Percentiles rank a stretch among this genome's conserved stretches.
phyloP scores from a whole-genome alignment of 768 basidiomycete genomes.

The Cyathus striatus region DNA sequence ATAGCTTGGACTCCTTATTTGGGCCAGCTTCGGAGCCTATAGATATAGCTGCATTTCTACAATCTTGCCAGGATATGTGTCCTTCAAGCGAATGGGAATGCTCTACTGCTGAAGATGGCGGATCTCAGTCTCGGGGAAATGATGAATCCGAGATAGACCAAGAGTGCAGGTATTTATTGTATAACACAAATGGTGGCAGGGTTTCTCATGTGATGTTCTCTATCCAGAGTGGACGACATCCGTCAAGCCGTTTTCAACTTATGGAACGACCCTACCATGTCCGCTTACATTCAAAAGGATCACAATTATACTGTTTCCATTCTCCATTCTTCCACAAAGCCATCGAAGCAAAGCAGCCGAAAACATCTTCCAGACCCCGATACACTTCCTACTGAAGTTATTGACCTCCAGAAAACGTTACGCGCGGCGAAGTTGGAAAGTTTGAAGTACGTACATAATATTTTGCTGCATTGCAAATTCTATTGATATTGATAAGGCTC shows the following conservation, averaged over 20 bases:
- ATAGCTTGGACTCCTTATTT: slow-evolving; percentile 45
- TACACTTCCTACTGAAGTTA: slow-evolving; percentile 40
- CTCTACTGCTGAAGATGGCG: no score
- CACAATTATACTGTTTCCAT: slow-evolving; percentile 42
- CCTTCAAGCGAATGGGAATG: no score
- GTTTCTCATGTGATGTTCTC: no score
- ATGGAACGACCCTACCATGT: slow-evolving; percentile 52
- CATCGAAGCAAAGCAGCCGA: slow-evolving; percentile 26
- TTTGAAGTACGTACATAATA: slow-evolving; percentile 48
- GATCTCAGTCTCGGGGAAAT: no score
- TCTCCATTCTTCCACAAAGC: slow-evolving; percentile 23
- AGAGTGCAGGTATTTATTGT: slow-evolving; percentile 47
- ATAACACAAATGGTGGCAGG: no score
- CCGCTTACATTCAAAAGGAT: slow-evolving; percentile 47
- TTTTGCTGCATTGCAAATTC: neutral
- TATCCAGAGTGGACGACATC: slow-evolving; percentile 57
- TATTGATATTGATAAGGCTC: slow-evolving; percentile 29
- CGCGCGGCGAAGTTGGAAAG: slow-evolving; percentile 47
- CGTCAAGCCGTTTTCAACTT: slow-evolving; percentile 34
- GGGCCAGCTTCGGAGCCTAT: slow-evolving; percentile 60
- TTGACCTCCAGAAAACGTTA: slow-evolving; percentile 43
- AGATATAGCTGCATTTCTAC: slow-evolving; percentile 39
- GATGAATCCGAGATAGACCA: slow-evolving; percentile 23
- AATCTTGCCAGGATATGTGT: slow-evolving; percentile 19
- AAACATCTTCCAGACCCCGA: slow-evolving; percentile 27